phyloP scores from a whole-genome alignment of 2,329 filamentous ascomycete species.

The Calonectria pauciramosa region DNA sequence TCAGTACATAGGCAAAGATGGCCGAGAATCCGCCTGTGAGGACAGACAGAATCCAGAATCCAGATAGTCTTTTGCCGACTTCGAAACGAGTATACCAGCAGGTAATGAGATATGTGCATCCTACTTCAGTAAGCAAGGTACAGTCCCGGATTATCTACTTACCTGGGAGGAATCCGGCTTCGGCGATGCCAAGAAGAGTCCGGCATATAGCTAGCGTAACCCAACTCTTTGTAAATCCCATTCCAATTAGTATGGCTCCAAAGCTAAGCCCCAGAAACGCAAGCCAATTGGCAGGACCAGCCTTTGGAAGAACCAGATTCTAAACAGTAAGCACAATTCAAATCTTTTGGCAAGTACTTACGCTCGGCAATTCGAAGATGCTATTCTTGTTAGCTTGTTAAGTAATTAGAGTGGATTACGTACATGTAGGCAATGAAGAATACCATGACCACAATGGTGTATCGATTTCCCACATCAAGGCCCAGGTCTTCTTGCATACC shows the following conservation, averaged over 20 bases:
- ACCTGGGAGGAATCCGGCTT: constrained; percentile 63
- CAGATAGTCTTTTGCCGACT: constrained; percentile 17
- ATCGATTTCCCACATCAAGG: background rate
- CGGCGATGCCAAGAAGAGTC: constrained; percentile 36
- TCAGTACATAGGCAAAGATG: constrained; percentile 7
- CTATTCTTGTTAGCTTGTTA: background rate
- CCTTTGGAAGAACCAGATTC: background rate
- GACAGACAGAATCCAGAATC: constrained; percentile 19
- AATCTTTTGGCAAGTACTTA: background rate
- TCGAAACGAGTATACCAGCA: constrained; percentile 27
- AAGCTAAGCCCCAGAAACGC: background rate
- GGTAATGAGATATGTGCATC: constrained; percentile 66
- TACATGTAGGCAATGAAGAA: constrained; percentile 1
- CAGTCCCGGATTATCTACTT: constrained; percentile 64
- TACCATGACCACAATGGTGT: background rate
- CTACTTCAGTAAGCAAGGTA: constrained; percentile 75
- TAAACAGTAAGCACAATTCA: background rate
- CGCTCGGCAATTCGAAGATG: background rate
- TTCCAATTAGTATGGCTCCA: constrained; percentile 9
- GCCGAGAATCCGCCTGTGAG: constrained; percentile 8
- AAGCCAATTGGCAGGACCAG: background rate
- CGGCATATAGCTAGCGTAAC: constrained; percentile 16
- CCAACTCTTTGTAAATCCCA: constrained; percentile 34
- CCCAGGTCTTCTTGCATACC: background rate
- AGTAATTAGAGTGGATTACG: background rate